Evolutionary conservation across 2,329 filamentous ascomycete genomes (phyloP).

Genomic region (Xenosphaeropsis pyriputrescens): DNA sequence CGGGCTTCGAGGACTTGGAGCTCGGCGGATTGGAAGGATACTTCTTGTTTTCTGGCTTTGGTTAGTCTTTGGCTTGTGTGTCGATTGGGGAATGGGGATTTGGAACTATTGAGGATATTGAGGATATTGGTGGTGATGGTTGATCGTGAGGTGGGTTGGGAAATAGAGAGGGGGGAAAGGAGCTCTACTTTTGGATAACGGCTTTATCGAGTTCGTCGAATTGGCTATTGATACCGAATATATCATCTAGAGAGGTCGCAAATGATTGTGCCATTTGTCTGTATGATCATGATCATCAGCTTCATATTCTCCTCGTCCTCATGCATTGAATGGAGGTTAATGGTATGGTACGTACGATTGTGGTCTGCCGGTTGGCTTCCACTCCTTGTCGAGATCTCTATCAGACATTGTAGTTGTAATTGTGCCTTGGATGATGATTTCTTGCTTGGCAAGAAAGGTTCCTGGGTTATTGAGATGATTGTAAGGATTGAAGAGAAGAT

Average conservation of each 20-base stretch:
- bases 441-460: too few species aligned
- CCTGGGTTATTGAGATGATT: too few species aligned
- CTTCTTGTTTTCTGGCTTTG: conserved; percentile 59
- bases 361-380: conserved; percentile 68
- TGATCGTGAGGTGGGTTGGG: too few species aligned
- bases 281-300: conserved; percentile 5
- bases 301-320: background rate
- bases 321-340: background rate
- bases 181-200: conserved; percentile 60
- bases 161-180: background rate
- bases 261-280: conserved; percentile 84
- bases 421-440: too few species aligned
- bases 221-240: conserved; percentile 77
- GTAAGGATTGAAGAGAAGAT: too few species aligned
- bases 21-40: conserved; percentile 61
- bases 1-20: conserved; percentile 75
- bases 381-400: conserved; percentile 60
- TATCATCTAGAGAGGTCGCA: conserved; percentile 71
- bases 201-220: conserved; percentile 59
- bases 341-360: conserved; percentile 54
- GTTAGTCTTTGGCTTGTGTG: conserved; percentile 7
- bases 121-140: too few species aligned
- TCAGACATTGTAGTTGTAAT: conserved; percentile 39
- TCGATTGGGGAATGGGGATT: too few species aligned
- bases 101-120: too few species aligned